Evolutionary conservation across 768 basidiomycete genomes (phyloP), one percentile per base, ranked within the genome.

Genomic region (Coprinopsis strossmayeri): DNA sequence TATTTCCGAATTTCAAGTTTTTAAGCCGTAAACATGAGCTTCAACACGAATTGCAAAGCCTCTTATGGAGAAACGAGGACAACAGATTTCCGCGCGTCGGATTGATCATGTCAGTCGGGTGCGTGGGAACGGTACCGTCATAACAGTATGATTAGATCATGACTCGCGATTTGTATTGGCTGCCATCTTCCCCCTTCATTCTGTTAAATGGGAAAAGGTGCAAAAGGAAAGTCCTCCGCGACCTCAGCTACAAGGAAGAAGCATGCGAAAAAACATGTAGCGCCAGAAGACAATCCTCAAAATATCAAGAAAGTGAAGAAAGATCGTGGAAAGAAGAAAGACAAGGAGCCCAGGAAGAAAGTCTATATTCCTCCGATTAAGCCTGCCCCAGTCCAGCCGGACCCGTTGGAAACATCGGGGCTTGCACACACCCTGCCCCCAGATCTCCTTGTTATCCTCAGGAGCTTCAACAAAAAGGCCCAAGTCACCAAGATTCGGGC

Each of bases 201-300:
- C n/a, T n/a, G n/a, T n/a, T 24, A 17, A 50, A 73, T 73, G 71
- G 68, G 63, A 45, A 73, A 72, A 51, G 65, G 69, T 24, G 34
- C 40, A 9, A 66, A 67, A 37, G 59, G 65, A 15, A 91, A 88
- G 60, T 87, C 87, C 2, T 94, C 91, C 3, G 91, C 92, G 20
- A 74, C 82, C 0, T 82, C 89, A 0, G 90, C 70, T 3, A 97
- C 94, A 7, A 81, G 93, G 51, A 96, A 95, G 73, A 98, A 96
- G 65, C 90, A 95, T 62, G 87, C 87, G 13, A 80, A 85, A 52
- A 93, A 87, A 60, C 84, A 91, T 63, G 88, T 88, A 13, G 74
- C 59, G 43, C 61, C 62, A 7, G 56, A 63, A 27, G 70, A 72
- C 34, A 70, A 71, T 15, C 62, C 68, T 5, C 49, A 12, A 21